A percentile compares a stretch with the other conserved stretches of the same genome.
Evolutionary conservation across 2,329 filamentous ascomycete species (phyloP).

Genomic region (Trichoderma koningiopsis): DNA sequence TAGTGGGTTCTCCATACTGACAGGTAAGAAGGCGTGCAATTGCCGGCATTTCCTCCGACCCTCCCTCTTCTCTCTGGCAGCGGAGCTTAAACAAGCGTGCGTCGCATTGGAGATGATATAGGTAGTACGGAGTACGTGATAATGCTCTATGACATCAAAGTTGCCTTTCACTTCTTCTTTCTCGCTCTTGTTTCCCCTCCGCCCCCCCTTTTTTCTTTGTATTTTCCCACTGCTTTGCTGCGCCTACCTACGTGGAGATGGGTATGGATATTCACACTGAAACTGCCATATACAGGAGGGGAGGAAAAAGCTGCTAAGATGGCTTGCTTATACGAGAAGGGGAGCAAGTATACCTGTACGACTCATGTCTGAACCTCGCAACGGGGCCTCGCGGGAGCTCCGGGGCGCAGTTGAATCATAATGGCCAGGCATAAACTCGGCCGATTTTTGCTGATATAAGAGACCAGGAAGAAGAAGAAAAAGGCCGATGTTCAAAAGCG

Average conservation of each 20-base stretch:
- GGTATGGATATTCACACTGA: background rate
- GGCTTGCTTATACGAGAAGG: background rate
- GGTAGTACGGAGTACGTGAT: background rate
- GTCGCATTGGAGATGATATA: background rate
- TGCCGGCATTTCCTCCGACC: background rate
- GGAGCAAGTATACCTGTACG: background rate
- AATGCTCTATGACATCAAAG: slow-evolving; percentile 15
- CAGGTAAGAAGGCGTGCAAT: background rate
- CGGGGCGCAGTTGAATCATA: background rate
- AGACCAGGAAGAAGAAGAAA: background rate
- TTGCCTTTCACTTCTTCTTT: too few species aligned
- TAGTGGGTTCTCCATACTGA: background rate
- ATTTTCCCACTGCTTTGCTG: background rate
- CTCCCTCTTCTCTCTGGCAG: background rate
- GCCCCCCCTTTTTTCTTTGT: background rate
- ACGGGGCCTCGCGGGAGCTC: background rate
- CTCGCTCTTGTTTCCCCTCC: background rate
- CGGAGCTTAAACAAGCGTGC: background rate
- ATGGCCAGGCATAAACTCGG: background rate
- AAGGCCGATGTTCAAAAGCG: background rate
- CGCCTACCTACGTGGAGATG: background rate
- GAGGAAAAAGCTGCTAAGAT: background rate
- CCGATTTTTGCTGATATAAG: background rate
- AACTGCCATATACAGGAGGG: too few species aligned
- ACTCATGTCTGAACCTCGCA: background rate